Base-by-base conservation (phyloP, 2,329 filamentous ascomycete species). In the Bimuria novae-zelandiae region DNA sequence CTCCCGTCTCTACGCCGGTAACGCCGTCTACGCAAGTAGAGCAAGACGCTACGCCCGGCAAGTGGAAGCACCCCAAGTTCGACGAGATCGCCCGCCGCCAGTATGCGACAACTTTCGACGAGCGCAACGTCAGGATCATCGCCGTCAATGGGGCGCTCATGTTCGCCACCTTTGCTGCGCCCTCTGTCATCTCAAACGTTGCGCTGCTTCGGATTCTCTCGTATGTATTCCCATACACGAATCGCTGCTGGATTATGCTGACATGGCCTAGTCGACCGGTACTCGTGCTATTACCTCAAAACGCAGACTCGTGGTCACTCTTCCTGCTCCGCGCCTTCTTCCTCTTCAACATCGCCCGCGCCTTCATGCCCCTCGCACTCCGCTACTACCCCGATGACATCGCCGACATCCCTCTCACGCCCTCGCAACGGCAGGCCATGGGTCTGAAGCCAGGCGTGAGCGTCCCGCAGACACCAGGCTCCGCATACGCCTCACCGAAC, bases 41-140 rank as follows among this genome's bases (percentile, higher is more conserved):
- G n/a, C 56, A 65, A 39, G 55, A 65, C 10, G 51, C 61, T 47
- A 72, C 73, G 8, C 72, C 77, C 3, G 92, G 93, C 50, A 90
- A 87, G 69, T 99, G 94, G 93, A 85, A 87, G 68, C 94, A 99
- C 73, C 94, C 94, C 29, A 86, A 88, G 58, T 82, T 97, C 60
- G 83, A 91, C 66, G 93, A 97, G 75, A 95, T 99, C 70, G 86
- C 89, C 14, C 83, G 84, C 57, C 86, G 94, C 46, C 89, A 92
- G 69, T 87, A 90, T 71, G 87, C 87, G 17, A 85, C 86, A 12
- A 89, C 82, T 42, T 96, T 97, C 72, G 85, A 87, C 51, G 86
- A 92, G 63, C 84, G 84, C 70, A 93, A 96, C 60, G 76, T 94
- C 43, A 83, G 80, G 55, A 83, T 81, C 48, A 85, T 96, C 46